phyloP scores from a whole-genome alignment of 2,329 filamentous ascomycete genomes.

The Cladosporium oxysporum region DNA sequence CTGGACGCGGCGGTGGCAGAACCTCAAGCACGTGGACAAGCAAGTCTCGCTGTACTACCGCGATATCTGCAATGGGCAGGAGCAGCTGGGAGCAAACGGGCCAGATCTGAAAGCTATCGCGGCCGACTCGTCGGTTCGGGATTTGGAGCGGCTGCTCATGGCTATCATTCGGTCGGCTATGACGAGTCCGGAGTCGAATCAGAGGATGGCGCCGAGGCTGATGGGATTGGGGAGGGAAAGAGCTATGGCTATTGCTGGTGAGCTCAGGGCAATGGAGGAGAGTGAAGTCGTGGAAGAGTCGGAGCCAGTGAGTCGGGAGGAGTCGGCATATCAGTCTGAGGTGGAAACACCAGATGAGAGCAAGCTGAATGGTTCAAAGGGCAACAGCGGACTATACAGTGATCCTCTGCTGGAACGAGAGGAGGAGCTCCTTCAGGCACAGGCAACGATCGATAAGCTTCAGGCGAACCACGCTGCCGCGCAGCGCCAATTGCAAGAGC shows the following conservation, averaged over 20 bases:
- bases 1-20: constrained; percentile 56
- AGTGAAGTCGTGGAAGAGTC: constrained; percentile 30
- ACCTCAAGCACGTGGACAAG: constrained; percentile 54
- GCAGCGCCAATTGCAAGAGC: constrained; percentile 45
- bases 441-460: constrained; percentile 48
- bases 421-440: constrained; percentile 51
- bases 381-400: constrained; percentile 32
- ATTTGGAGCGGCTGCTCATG: constrained; percentile 48
- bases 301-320: constrained; percentile 33
- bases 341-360: constrained; percentile 27
- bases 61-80: constrained; percentile 45
- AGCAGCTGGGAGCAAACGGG: constrained; percentile 41
- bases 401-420: constrained; percentile 53
- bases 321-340: constrained; percentile 35
- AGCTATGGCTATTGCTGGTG: constrained; percentile 37
- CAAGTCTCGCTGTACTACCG: constrained; percentile 52
- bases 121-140: constrained; percentile 42
- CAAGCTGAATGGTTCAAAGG: constrained; percentile 26
- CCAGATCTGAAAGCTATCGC: constrained; percentile 53
- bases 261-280: constrained; percentile 37
- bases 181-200: constrained; percentile 50
- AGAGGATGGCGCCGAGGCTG: constrained; percentile 45
- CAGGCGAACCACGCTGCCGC: constrained; percentile 43
- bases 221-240: constrained; percentile 36
- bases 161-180: constrained; percentile 50